Evolutionary conservation across 2,329 filamentous ascomycete genomes (phyloP).

Genomic region (Fonsecaea erecta): DNA sequence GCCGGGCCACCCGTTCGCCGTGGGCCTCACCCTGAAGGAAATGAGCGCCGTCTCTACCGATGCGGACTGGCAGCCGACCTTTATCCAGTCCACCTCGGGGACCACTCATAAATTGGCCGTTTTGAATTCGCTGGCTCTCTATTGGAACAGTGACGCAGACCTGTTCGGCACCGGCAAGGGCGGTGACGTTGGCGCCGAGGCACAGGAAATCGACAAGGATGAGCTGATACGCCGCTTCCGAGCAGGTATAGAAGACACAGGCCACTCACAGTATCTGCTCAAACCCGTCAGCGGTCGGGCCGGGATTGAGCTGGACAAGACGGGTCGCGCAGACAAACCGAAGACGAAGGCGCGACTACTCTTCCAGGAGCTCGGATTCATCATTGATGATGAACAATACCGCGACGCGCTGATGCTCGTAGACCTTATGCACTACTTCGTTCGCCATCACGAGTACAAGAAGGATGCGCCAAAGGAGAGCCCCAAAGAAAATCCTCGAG

Average conservation of each 20-base stretch:
- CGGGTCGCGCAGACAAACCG: slow-evolving; percentile 74
- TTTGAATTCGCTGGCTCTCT: slow-evolving; percentile 85
- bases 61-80: slow-evolving; percentile 91
- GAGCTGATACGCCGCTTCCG: slow-evolving; percentile 79
- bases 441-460: slow-evolving; percentile 96
- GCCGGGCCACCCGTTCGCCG: slow-evolving; percentile 90
- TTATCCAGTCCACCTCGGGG: slow-evolving; percentile 82
- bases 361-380: slow-evolving; percentile 96
- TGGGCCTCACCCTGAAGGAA: slow-evolving; percentile 90
- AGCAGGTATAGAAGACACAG: slow-evolving; percentile 75
- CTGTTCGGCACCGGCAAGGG: slow-evolving; percentile 83
- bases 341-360: slow-evolving; percentile 89
- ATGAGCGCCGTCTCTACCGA: slow-evolving; percentile 98
- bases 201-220: slow-evolving; percentile 69
- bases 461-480: slow-evolving; percentile 82
- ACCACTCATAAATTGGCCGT: slow-evolving; percentile 94
- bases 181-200: slow-evolving; percentile 60
- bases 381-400: slow-evolving; percentile 98
- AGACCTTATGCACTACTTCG: slow-evolving; percentile 97
- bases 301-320: slow-evolving; percentile 94
- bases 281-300: slow-evolving; percentile 95
- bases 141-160: slow-evolving; percentile 95
- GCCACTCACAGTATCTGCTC: slow-evolving; percentile 89
- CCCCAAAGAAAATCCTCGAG: slow-evolving; percentile 86
- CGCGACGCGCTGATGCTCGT: slow-evolving; percentile 97